Percentiles rank a stretch among this genome's conserved stretches.
Conservation (phyloP, 106 monocot species). For the Chionographis japonica region DNA sequence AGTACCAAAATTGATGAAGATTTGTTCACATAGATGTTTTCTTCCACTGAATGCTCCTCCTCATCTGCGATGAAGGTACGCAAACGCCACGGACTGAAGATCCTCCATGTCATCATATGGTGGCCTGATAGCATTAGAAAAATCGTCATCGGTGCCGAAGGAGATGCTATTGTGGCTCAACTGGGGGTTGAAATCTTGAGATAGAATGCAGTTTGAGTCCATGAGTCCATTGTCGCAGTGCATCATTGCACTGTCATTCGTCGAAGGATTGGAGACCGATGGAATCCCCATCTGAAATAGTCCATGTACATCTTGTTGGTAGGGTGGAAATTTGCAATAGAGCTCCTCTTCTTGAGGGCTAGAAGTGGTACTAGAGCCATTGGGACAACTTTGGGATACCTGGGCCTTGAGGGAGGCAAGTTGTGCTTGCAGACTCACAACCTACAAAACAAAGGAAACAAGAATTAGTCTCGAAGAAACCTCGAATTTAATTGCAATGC, state of each 20-base stretch:
- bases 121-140: constrained; percentile 18
- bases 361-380: constrained; percentile 22
- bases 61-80: constrained; percentile 29
- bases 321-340: constrained; percentile 18
- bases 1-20: too few species aligned
- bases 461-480: background rate
- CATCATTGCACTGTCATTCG: constrained; percentile 19
- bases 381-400: constrained; percentile 29
- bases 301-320: constrained; percentile 22
- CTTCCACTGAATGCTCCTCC: background rate
- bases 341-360: constrained; percentile 24
- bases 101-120: constrained; percentile 21
- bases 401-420: constrained; percentile 57
- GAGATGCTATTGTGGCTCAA: background rate
- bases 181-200: too few species aligned
- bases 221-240: constrained; percentile 14
- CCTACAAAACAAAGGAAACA: constrained; percentile 26
- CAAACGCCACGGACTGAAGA: constrained; percentile 42
- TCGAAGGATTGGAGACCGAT: constrained; percentile 5
- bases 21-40: too few species aligned
- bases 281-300: background rate
- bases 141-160: constrained; percentile 18
- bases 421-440: constrained; percentile 81
- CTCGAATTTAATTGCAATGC: too few species aligned
- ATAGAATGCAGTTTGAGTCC: background rate